These are phyloP conservation scores for Rutstroemia sp. DNA, from an alignment of 2,329 filamentous ascomycete genomes.

Conservation along the genomic window DNA sequence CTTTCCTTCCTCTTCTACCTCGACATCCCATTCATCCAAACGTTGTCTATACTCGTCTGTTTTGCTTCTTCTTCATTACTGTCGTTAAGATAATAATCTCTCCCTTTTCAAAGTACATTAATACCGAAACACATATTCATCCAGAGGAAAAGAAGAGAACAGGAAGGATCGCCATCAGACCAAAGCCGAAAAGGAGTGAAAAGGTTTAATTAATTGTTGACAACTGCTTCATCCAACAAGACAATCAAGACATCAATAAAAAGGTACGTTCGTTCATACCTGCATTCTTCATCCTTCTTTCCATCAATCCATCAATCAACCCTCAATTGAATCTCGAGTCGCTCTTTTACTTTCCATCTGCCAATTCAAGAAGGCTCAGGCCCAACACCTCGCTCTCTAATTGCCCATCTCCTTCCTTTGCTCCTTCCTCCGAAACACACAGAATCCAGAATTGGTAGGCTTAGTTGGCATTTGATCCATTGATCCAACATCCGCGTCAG, in stretches of 20 bases:
- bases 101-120: neutral
- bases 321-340: neutral
- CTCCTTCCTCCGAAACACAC: neutral
- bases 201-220: slow-evolving; percentile 1
- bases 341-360: neutral
- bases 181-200: neutral
- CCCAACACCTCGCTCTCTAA: neutral
- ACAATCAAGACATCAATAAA: neutral
- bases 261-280: neutral
- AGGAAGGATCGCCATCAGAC: neutral
- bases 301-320: neutral
- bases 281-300: neutral
- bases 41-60: neutral
- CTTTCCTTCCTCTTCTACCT: neutral
- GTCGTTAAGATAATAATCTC: slow-evolving; percentile 7
- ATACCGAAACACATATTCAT: neutral
- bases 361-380: neutral
- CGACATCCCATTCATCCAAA: neutral
- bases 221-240: neutral
- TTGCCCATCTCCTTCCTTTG: neutral
- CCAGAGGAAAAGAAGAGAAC: neutral
- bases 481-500: neutral
- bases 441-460: neutral
- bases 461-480: neutral
- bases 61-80: slow-evolving; percentile 4